A percentile compares a stretch with the other conserved stretches of the same genome.
Conservation (phyloP, 1,284 basidiomycete species). For the Apiotrichum veenhuisii region DNA sequence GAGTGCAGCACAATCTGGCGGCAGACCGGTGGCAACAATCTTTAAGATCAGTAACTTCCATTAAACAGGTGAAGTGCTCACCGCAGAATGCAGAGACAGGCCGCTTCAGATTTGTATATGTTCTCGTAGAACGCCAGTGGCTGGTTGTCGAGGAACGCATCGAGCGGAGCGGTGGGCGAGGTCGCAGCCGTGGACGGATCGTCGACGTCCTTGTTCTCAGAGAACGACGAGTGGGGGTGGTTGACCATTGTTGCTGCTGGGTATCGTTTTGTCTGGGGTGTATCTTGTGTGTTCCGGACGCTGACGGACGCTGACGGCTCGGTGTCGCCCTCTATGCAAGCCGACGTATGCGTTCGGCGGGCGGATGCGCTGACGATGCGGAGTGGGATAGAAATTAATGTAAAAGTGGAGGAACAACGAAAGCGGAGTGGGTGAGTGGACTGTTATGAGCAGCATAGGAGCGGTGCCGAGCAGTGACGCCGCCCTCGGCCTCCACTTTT, state of each 20-base stretch:
- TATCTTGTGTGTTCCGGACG: background rate
- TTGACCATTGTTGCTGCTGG: conserved; percentile 32
- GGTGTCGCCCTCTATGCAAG: background rate
- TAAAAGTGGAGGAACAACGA: too few species aligned
- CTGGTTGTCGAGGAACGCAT: conserved; percentile 77
- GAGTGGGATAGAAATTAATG: too few species aligned
- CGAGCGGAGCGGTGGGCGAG: conserved; percentile 46
- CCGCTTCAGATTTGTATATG: conserved; percentile 83
- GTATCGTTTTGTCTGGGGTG: background rate
- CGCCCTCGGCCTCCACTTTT: background rate
- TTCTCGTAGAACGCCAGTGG: conserved; percentile 77
- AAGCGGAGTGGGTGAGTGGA: too few species aligned
- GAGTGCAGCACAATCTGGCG: conserved; percentile 87
- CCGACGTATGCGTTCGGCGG: background rate
- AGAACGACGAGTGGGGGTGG: conserved; percentile 30
- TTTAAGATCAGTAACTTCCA: conserved; percentile 37
- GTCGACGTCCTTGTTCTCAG: conserved; percentile 18
- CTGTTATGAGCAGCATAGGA: background rate
- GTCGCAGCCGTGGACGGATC: background rate
- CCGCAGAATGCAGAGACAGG: conserved; percentile 92
- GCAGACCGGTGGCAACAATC: conserved; percentile 78
- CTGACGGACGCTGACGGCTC: too few species aligned
- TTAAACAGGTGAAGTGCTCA: conserved; percentile 33
- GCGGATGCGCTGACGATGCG: too few species aligned
- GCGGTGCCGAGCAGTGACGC: background rate